These are phyloP conservation scores for Mycena leptocephala DNA, from an alignment of 768 basidiomycete species.

Conservation along the genomic window DNA sequence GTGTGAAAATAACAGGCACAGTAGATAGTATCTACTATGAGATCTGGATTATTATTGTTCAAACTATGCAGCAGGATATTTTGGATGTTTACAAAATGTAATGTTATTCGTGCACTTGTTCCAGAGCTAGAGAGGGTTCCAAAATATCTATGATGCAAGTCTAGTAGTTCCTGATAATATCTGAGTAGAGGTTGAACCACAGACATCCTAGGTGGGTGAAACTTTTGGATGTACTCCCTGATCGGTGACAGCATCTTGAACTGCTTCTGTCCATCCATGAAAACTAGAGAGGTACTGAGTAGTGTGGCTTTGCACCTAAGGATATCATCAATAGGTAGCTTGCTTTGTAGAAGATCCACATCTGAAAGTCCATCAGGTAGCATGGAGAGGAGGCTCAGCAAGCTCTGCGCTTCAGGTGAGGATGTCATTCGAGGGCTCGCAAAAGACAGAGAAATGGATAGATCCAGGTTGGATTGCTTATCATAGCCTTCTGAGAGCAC, in stretches of 20 bases:
- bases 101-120: background rate
- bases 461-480: background rate
- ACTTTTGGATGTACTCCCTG: background rate
- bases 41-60: no score
- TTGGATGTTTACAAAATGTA: background rate
- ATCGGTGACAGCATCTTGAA: background rate
- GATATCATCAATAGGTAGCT: background rate
- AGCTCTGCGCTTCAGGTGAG: no score
- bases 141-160: background rate
- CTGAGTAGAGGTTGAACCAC: background rate
- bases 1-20: no score
- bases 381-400: no score
- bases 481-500: background rate
- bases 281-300: background rate
- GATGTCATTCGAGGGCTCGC: background rate
- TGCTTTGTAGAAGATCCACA: background rate
- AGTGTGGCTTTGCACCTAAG: background rate
- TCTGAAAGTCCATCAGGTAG: no score
- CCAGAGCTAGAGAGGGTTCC: background rate
- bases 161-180: background rate
- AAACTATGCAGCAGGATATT: no score
- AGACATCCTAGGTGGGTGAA: background rate
- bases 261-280: background rate
- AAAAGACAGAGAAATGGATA: background rate
- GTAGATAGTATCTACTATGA: no score